Evolutionary conservation across 805 yeast genomes (phyloP).

Genomic region (Millerago galiae): DNA sequence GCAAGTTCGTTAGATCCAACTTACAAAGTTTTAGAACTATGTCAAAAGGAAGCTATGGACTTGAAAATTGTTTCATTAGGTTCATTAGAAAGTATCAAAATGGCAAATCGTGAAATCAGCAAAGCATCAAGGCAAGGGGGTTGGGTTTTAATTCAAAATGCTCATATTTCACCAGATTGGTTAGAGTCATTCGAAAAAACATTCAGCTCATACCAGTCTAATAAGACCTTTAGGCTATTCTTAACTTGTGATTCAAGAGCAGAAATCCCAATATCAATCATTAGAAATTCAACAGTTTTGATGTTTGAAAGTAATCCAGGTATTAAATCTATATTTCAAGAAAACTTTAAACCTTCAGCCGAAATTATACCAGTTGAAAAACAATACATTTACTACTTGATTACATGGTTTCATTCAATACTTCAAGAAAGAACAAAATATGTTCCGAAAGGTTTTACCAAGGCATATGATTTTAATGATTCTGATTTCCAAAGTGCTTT

Average conservation of each 20-base stretch:
- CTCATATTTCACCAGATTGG: conserved; percentile 69
- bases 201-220: conserved; percentile 28
- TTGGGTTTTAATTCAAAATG: conserved; percentile 78
- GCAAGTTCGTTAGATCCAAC: conserved; percentile 66
- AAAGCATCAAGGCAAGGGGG: conserved; percentile 40
- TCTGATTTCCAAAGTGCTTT: conserved; percentile 56
- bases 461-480: conserved; percentile 63
- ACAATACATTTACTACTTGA: conserved; percentile 41
- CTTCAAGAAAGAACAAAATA: conserved; percentile 53
- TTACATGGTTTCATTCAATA: conserved; percentile 68
- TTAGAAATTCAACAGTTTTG: conserved; percentile 48
- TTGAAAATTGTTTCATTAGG: conserved; percentile 63
- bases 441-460: conserved; percentile 56
- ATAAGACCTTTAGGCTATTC: conserved; percentile 46
- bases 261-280: conserved; percentile 47
- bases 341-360: conserved; percentile 16
- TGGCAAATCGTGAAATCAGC: conserved; percentile 49
- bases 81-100: conserved; percentile 52
- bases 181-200: conserved; percentile 44
- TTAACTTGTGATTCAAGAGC: conserved; percentile 53
- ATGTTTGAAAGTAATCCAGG: conserved; percentile 61
- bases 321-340: conserved; percentile 38
- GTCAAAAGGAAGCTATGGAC: conserved; percentile 24
- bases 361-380: conserved; percentile 35
- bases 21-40: conserved; percentile 40